Conservation (phyloP, 306 rosid species). For the Hippophae gyantsensis region DNA sequence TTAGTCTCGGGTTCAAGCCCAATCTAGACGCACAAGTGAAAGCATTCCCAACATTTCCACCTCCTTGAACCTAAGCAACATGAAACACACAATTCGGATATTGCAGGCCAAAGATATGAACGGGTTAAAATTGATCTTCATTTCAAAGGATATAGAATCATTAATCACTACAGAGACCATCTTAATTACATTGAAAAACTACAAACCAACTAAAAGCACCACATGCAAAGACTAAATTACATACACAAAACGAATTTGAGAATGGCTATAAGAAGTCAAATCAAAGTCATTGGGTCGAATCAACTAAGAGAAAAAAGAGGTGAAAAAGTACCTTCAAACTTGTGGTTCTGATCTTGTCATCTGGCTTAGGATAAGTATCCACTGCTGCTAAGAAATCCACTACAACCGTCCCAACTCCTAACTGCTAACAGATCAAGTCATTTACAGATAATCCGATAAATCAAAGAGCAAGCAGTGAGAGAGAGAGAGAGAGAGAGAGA, state of each 20-base stretch:
- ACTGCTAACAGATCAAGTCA: slow-evolving; percentile 27
- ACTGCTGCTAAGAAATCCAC: slow-evolving; percentile 67
- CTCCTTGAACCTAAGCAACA: slow-evolving; percentile 67
- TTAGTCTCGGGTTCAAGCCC: slow-evolving; percentile 67
- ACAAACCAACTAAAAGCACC: too few relatives aligned
- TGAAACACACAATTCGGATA: neutral
- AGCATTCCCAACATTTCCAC: slow-evolving; percentile 80
- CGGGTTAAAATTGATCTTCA: too few relatives aligned
- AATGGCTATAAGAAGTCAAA: too few relatives aligned
- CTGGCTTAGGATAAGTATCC: slow-evolving; percentile 61
- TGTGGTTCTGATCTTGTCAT: slow-evolving; percentile 65
- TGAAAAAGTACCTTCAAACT: slow-evolving; percentile 37
- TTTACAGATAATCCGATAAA: too few relatives aligned
- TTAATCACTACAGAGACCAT: too few relatives aligned
- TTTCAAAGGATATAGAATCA: too few relatives aligned
- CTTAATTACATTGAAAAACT: too few relatives aligned
- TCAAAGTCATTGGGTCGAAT: too few relatives aligned
- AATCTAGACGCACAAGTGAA: slow-evolving; percentile 76
- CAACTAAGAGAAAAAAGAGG: too few relatives aligned
- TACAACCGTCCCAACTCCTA: slow-evolving; percentile 50
- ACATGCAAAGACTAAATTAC: too few relatives aligned
- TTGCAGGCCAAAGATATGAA: too few relatives aligned
- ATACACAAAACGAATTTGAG: too few relatives aligned
- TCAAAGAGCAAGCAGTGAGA: neutral
- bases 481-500: slow-evolving; percentile 11